Percentiles rank a stretch among this genome's conserved stretches.
Evolutionary conservation across 176 grass and related monocot species (phyloP).

Genomic region (Typha latifolia): DNA sequence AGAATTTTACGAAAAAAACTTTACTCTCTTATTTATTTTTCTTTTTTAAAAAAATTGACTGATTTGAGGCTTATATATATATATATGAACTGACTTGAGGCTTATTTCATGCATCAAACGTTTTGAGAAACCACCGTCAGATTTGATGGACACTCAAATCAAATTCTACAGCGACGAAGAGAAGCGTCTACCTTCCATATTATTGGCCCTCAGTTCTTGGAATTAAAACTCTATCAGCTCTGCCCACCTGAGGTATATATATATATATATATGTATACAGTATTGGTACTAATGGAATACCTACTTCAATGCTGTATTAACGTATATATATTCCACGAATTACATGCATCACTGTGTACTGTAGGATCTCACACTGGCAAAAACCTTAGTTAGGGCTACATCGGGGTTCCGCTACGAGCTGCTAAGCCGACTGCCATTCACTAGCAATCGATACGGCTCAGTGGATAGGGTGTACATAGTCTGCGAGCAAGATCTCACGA

Average conservation of each 20-base stretch:
- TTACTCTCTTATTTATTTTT: too few species aligned
- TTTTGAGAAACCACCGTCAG: slow-evolving; percentile 19
- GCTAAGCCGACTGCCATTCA: slow-evolving; percentile 12
- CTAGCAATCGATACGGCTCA: slow-evolving; percentile 32
- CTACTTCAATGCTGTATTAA: not conserved
- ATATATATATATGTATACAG: too few species aligned
- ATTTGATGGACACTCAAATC: slow-evolving; percentile 56
- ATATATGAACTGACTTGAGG: too few species aligned
- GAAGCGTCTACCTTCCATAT: slow-evolving; percentile 23
- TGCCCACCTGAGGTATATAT: slow-evolving; percentile 54
- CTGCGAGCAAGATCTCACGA: slow-evolving; percentile 34
- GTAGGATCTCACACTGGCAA: slow-evolving; percentile 53
- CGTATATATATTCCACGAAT: not conserved
- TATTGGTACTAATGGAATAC: not conserved
- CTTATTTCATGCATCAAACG: slow-evolving; percentile 12
- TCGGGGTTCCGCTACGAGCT: slow-evolving; percentile 55
- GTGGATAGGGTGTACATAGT: slow-evolving; percentile 50
- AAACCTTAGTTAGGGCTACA: slow-evolving; percentile 33
- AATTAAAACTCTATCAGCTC: slow-evolving; percentile 25
- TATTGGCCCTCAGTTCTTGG: slow-evolving; percentile 37
- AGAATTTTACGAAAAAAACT: too few species aligned
- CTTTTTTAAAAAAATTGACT: too few species aligned
- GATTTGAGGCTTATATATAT: too few species aligned
- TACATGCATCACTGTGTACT: not conserved
- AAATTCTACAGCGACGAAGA: slow-evolving; percentile 30